Base-by-base conservation (phyloP, 2,329 filamentous ascomycete species). In the Sclerotinia borealis region DNA sequence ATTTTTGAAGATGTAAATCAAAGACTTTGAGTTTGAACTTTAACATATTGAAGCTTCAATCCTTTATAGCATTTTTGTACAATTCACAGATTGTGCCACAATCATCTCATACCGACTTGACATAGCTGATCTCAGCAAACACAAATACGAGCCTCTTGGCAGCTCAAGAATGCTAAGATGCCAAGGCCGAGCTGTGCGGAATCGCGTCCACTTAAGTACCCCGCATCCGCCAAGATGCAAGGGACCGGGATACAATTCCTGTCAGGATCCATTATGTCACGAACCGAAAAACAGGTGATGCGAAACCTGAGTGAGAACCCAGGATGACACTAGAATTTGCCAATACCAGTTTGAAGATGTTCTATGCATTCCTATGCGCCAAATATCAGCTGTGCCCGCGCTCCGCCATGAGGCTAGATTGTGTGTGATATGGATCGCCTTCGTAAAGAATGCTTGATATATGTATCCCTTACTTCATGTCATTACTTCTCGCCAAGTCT, bases 91-190 rank as follows among this genome's bases (percentile, higher is more conserved):
- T 9, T 10, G 29, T 55, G n/a, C 37, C 27, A 54, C 37, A 39
- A 52, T 27, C 19, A 22, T 59, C 31, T 52, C 17, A 17, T 49
- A 19, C 47, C 47, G 3, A 60, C 27, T 43, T 45, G 5, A 27
- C 37, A 43, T 54, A 54, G 48, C 59, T 54, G 25, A 52, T 61
- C 25, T 61, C 59, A 61, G 59, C 48, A 37, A 52, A 8, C 22
- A 8, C 34, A 36, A 54, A 54, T 61, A 52, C 37, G n/a, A 55
- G 27, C 17, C n/a, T 47, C 59, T 61, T 61, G 59, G 59, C 59
- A 55, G 39, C 37, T 61, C 39, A 61, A 55, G 39, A 43, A 43
- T 55, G 37, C 37, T 47, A 17, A 43, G 36, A 47, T 10, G 59
- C 59, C 59, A 61, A 61, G 59, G 29, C 49, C n/a, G 49, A 61